Percentiles rank a stretch among this genome's conserved stretches.
Conservation (phyloP, 441 rosid species). For the Mallotus repandus region DNA sequence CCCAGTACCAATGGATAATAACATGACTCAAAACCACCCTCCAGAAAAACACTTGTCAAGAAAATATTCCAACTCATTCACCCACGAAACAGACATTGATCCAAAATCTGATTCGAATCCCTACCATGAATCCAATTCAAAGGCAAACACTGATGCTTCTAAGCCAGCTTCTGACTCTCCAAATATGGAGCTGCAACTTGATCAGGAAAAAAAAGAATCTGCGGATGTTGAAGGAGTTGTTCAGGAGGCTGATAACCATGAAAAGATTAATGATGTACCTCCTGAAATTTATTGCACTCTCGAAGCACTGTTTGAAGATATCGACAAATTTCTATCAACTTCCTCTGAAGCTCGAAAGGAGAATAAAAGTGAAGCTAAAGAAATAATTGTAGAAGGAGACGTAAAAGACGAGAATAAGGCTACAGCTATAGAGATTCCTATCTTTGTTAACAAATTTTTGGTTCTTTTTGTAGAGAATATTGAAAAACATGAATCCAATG, state of each 20-base stretch:
- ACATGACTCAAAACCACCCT: neutral
- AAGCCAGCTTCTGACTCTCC: neutral
- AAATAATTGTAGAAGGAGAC: neutral
- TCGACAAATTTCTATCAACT: constrained; percentile 43
- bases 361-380: neutral
- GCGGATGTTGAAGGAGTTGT: neutral
- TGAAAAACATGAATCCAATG: constrained; percentile 38
- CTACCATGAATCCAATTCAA: too few species aligned
- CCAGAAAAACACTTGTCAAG: neutral
- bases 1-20: neutral
- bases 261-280: constrained; percentile 18
- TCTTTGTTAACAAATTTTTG: constrained; percentile 52
- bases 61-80: neutral
- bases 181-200: neutral
- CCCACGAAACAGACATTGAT: neutral
- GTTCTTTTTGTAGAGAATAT: constrained; percentile 54
- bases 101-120: neutral
- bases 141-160: too few species aligned
- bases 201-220: neutral
- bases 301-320: constrained; percentile 47
- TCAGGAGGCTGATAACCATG: constrained; percentile 1
- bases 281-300: constrained; percentile 38
- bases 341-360: constrained; percentile 7
- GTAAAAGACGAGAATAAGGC: constrained; percentile 13
- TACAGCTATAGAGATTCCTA: constrained; percentile 40